Evolutionary conservation across 768 basidiomycete genomes (phyloP).

Genomic region (Tephrocybe sp.): DNA sequence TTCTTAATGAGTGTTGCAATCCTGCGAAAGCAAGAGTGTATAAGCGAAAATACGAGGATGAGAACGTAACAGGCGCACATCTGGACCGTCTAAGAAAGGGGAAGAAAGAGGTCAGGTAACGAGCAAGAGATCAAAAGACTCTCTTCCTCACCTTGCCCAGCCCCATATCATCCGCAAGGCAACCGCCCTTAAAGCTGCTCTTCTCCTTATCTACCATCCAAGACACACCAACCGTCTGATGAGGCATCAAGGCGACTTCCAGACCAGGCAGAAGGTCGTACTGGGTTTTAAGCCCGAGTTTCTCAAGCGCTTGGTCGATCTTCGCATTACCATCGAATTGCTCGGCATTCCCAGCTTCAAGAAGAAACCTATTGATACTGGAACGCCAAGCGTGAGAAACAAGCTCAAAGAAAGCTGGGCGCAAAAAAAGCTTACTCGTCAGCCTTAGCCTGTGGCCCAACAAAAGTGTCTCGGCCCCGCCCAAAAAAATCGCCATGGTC

Average conservation of each 20-base stretch:
- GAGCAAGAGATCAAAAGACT: neutral
- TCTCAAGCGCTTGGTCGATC: slow-evolving; percentile 55
- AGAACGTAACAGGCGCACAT: slow-evolving; percentile 30
- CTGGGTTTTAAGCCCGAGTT: slow-evolving; percentile 50
- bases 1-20: slow-evolving; percentile 64
- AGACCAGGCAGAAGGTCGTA: slow-evolving; percentile 56
- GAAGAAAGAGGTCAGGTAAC: neutral
- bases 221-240: slow-evolving; percentile 61
- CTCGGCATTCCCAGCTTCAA: slow-evolving; percentile 56
- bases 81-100: slow-evolving; percentile 42
- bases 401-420: neutral
- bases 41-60: neutral
- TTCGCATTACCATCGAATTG: slow-evolving; percentile 58
- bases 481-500: slow-evolving; percentile 48
- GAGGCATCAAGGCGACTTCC: slow-evolving; percentile 63
- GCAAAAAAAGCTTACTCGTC: slow-evolving; percentile 45
- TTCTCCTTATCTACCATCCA: slow-evolving; percentile 61
- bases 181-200: slow-evolving; percentile 43
- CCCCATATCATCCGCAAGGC: slow-evolving; percentile 58
- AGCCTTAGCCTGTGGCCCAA: slow-evolving; percentile 43
- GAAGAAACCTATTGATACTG: slow-evolving; percentile 55
- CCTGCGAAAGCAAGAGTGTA: slow-evolving; percentile 25
- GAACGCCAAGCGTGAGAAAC: neutral
- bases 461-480: slow-evolving; percentile 42
- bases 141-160: slow-evolving; percentile 50